These are phyloP conservation scores for Entamoeba invadens DNA, from an alignment of 208 protist genomes.

Conservation along the genomic window DNA sequence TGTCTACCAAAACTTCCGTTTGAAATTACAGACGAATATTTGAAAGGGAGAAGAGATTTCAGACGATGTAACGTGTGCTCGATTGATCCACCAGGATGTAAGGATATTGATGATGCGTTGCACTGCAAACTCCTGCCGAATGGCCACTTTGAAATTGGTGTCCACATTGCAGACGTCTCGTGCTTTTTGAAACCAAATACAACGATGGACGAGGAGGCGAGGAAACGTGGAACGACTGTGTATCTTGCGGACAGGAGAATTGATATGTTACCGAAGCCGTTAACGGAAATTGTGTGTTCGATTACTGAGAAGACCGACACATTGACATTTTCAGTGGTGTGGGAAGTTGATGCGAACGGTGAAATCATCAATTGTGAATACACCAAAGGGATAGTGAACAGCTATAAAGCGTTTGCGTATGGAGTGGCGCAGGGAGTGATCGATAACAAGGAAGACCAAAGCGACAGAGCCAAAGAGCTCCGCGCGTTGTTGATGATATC, in stretches of 20 bases:
- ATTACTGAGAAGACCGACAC: slow-evolving; percentile 62
- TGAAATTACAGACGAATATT: slow-evolving; percentile 54
- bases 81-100: slow-evolving; percentile 73
- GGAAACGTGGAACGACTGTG: slow-evolving; percentile 69
- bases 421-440: slow-evolving; percentile 72
- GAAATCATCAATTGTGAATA: neutral
- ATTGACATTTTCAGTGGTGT: slow-evolving; percentile 73
- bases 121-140: slow-evolving; percentile 16
- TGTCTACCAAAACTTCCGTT: slow-evolving; percentile 59
- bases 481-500: slow-evolving; percentile 55
- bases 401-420: slow-evolving; percentile 67
- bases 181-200: slow-evolving; percentile 71
- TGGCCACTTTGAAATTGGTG: slow-evolving; percentile 68
- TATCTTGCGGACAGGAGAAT: slow-evolving; percentile 80
- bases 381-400: slow-evolving; percentile 62
- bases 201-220: slow-evolving; percentile 71
- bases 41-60: slow-evolving; percentile 56
- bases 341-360: slow-evolving; percentile 47
- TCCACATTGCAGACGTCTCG: slow-evolving; percentile 88
- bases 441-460: slow-evolving; percentile 50
- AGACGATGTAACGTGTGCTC: slow-evolving; percentile 60
- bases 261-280: slow-evolving; percentile 79
- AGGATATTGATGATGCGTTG: slow-evolving; percentile 60
- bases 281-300: slow-evolving; percentile 80
- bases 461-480: slow-evolving; percentile 53